phyloP scores from a whole-genome alignment of 306 rosid genomes.

The Neltuma alba region DNA sequence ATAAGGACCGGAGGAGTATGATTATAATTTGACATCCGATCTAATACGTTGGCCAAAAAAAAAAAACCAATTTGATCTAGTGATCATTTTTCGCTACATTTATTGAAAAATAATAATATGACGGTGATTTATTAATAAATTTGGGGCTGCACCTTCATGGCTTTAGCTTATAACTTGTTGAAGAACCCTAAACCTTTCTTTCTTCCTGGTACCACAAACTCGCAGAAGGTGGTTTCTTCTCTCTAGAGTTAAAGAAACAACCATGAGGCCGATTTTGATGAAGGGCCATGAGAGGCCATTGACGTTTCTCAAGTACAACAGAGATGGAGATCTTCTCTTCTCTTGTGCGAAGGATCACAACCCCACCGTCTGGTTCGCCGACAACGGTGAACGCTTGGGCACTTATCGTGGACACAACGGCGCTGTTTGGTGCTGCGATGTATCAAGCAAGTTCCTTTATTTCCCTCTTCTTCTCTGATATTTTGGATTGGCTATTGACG shows the following conservation, averaged over 20 bases:
- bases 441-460: slow-evolving; percentile 52
- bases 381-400: slow-evolving; percentile 92
- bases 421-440: slow-evolving; percentile 97
- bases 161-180: too few species aligned
- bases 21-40: too few species aligned
- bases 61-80: too few species aligned
- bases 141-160: too few species aligned
- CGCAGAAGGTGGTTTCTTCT: background rate
- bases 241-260: background rate
- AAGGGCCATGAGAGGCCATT: slow-evolving; percentile 98
- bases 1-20: too few species aligned
- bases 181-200: too few species aligned
- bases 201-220: too few species aligned
- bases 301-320: slow-evolving; percentile 82
- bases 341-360: slow-evolving; percentile 88
- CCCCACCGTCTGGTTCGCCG: slow-evolving; percentile 96
- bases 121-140: too few species aligned
- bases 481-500: background rate
- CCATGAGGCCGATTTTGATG: slow-evolving; percentile 96
- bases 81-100: too few species aligned
- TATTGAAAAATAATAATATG: too few species aligned
- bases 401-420: slow-evolving; percentile 94
- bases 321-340: slow-evolving; percentile 90
- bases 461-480: background rate
- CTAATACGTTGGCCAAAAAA: too few species aligned